A percentile compares a stretch with the other conserved stretches of the same genome.
These are phyloP conservation scores for Bolboschoenoplectus hybrid DNA, from an alignment of 202 grass and related monocot species.

Conservation along the genomic window DNA sequence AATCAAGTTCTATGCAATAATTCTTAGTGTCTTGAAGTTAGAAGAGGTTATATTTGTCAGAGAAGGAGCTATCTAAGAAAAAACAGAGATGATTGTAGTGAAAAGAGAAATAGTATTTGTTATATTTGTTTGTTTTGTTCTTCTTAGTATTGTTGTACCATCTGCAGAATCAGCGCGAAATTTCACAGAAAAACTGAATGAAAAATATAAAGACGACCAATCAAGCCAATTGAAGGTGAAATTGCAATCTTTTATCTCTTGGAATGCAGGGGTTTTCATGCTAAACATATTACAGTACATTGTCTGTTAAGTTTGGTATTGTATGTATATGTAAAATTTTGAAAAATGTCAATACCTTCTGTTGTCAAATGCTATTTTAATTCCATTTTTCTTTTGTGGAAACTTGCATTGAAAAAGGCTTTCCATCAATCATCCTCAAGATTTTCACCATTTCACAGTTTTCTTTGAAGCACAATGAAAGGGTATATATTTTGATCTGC, in stretches of 20 bases:
- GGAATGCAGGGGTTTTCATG: background rate
- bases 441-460: background rate
- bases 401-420: background rate
- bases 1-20: background rate
- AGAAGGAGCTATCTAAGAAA: constrained; percentile 16
- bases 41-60: constrained; percentile 23
- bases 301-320: background rate
- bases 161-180: constrained; percentile 44
- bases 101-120: constrained; percentile 39
- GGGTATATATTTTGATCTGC: constrained; percentile 1
- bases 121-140: constrained; percentile 36
- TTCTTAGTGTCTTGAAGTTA: background rate
- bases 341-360: constrained; percentile 1
- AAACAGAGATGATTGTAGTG: constrained; percentile 47
- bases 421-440: background rate
- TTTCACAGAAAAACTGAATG: constrained; percentile 37
- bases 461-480: background rate
- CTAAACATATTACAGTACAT: background rate
- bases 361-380: constrained; percentile 1
- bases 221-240: constrained; percentile 55
- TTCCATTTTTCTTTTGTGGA: background rate
- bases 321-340: background rate
- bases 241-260: background rate
- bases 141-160: constrained; percentile 42
- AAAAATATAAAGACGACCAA: constrained; percentile 45